These are phyloP conservation scores for Trichocladium antarcticum DNA, from an alignment of 495 filamentous ascomycete species.

Conservation along the genomic window DNA sequence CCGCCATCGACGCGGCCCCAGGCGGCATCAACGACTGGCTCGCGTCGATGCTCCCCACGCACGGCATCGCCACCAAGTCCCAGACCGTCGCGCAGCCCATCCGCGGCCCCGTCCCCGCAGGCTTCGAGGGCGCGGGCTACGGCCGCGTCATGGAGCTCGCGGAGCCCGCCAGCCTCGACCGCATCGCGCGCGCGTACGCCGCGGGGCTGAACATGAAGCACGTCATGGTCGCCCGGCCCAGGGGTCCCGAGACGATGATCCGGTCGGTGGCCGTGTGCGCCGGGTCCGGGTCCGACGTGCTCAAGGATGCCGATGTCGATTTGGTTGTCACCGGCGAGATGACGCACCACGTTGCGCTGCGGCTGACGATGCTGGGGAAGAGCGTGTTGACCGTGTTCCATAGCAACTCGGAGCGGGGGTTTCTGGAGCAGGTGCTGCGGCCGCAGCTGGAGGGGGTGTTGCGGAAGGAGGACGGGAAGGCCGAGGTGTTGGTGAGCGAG, in stretches of 20 bases:
- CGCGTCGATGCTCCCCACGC: slow-evolving; percentile 60
- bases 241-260: slow-evolving; percentile 12
- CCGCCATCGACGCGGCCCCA: slow-evolving; percentile 78
- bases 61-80: slow-evolving; percentile 10
- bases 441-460: slow-evolving; percentile 49
- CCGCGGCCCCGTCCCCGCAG: slow-evolving; percentile 25
- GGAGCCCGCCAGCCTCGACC: slow-evolving; percentile 45
- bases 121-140: slow-evolving; percentile 61
- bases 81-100: slow-evolving; percentile 32
- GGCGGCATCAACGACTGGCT: slow-evolving; percentile 93
- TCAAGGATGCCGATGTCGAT: slow-evolving; percentile 59
- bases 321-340: slow-evolving; percentile 86
- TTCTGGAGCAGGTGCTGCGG: slow-evolving; percentile 59
- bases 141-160: slow-evolving; percentile 60
- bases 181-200: slow-evolving; percentile 46
- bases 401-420: slow-evolving; percentile 80
- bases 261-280: slow-evolving; percentile 57
- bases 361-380: slow-evolving; percentile 77
- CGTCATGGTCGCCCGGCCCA: slow-evolving; percentile 34
- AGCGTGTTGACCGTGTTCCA: slow-evolving; percentile 79
- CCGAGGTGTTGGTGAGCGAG: slow-evolving; percentile 63
- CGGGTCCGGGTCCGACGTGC: slow-evolving; percentile 64
- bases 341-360: slow-evolving; percentile 81
- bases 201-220: slow-evolving; percentile 28
- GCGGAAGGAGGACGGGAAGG: slow-evolving; percentile 34